Base-by-base conservation (phyloP, 169 alveolate genomes). In the Perkinsus olseni region DNA sequence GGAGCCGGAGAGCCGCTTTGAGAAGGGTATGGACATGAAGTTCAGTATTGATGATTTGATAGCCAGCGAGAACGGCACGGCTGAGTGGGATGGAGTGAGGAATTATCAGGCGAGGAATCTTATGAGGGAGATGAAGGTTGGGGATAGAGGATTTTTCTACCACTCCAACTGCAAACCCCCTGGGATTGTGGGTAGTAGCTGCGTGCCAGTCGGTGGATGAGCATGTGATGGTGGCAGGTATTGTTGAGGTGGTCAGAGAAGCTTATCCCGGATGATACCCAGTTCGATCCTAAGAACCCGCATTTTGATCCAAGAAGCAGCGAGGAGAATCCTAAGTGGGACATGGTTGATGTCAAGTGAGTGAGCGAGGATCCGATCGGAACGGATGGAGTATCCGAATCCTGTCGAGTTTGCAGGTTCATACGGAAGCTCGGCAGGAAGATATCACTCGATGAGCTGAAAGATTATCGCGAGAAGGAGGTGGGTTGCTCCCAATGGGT, bases 11-110 rank as follows among this genome's bases (percentile, higher is more conserved):
- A 91, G 38, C 11, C 38, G 92, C 20, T 8, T 91, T 17, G 92
- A 91, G 92, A 91, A 91, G 37, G 92, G 92, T 38, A 38, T 38
- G 28, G 92, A 91, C 62, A 91, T 91, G 92, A 91, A 91, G 62
- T 91, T 38, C 62, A 38, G 74, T 37, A 31, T 91, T 11, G 92
- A 91, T 48, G 92, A 91, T 37, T 37, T 91, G 92, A 38, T 38
- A 0, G 92, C 51, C 34, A 48, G 39, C 1, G 6, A 0, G 38
- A 82, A 37, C 38, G n/a, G n/a, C 38, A 82, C 92, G 36, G 38
- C 74, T 8, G 92, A 91, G n/a, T 91, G 92, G 92, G 92, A 91
- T 34, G 92, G 92, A 24, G 92, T 91, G 21, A n/a, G 92, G 36
- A 91, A 91, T 50, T 91, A 37, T 37, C 92, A 38, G 13, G 92